Evolutionary conservation across 164 flowering plant species (phyloP), one percentile per base, ranked within the genome.

Genomic region (Vitis riparia): DNA sequence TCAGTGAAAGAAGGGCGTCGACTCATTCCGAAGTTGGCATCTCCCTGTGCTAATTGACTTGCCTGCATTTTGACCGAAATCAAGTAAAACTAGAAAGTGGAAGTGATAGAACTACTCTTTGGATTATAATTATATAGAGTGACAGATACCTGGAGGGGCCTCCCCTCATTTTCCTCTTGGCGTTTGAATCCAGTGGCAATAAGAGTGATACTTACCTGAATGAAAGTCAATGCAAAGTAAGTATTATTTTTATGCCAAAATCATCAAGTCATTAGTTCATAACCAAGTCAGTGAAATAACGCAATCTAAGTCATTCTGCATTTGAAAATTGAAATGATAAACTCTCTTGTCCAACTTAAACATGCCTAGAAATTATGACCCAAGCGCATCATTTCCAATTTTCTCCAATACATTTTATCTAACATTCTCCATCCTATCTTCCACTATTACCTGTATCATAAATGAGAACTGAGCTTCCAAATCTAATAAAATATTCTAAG

Each of bases 171-270:
- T 73, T 88, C 98, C 67, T 93, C 95, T 70, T 88, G 98, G 58
- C 93, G 93, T 79, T 93, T 93, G 82, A 93, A 93, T 70, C 97
- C 98, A 59, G 97, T 91, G n/a, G 97, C 97, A 69, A 91, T 89
- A 14, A 91, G 70, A 61, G 97, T 91, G 69, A 91, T 93, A 63
- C 97, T 89, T 12, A 93, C 92, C 97, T 91, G 83, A 55, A 62
- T 6, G 17, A 11, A 23, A 17, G 37, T 5, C 44, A 60, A 14
- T 37, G 65, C 15, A 7, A 27, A 11, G 65, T 32, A 8, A 32
- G 7, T 12, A 37, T 14, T 9, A 44, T 49, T 47, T 3, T 5
- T 8, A 13, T 11, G 9, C 16, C 17, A n/a, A 13, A 63, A 11
- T 47, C 47, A 47, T 63, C 17, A 2, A 56, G 16, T 17, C 11